These are phyloP conservation scores for Boletus huronensis DNA, from an alignment of 768 basidiomycete genomes.

Conservation along the genomic window DNA sequence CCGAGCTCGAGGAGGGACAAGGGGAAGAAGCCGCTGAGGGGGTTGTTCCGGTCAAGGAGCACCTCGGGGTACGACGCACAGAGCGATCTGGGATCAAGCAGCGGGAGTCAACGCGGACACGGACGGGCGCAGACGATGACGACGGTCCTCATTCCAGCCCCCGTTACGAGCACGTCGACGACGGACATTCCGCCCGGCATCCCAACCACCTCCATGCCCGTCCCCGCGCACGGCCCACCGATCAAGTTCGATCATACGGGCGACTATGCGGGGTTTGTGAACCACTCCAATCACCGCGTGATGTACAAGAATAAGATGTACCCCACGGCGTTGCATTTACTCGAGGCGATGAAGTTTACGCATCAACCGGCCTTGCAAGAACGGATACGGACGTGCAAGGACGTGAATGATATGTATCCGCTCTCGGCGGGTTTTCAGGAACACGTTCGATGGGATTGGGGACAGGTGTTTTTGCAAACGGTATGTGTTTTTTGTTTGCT, in stretches of 20 bases:
- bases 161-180: not conserved
- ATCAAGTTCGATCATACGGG: constrained; percentile 43
- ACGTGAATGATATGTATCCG: constrained; percentile 37
- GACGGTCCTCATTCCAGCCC: constrained; percentile 24
- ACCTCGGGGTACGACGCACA: constrained; percentile 14
- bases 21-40: constrained; percentile 36
- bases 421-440: constrained; percentile 33
- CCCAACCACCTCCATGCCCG: constrained; percentile 13
- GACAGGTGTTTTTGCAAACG: constrained; percentile 42
- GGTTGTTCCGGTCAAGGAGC: constrained; percentile 48
- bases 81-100: constrained; percentile 14
- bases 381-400: constrained; percentile 45
- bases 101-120: constrained; percentile 12
- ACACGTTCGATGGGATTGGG: constrained; percentile 56
- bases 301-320: constrained; percentile 52
- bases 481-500: constrained; percentile 35
- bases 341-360: constrained; percentile 71
- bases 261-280: constrained; percentile 51
- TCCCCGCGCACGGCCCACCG: constrained; percentile 17
- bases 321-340: constrained; percentile 71
- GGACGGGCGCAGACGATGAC: constrained; percentile 20
- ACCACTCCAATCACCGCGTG: constrained; percentile 63
- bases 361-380: constrained; percentile 53
- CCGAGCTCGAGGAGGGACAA: constrained; percentile 30
- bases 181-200: not conserved